Conservation (phyloP, 768 basidiomycete genomes). For the Podaxis sp. region DNA sequence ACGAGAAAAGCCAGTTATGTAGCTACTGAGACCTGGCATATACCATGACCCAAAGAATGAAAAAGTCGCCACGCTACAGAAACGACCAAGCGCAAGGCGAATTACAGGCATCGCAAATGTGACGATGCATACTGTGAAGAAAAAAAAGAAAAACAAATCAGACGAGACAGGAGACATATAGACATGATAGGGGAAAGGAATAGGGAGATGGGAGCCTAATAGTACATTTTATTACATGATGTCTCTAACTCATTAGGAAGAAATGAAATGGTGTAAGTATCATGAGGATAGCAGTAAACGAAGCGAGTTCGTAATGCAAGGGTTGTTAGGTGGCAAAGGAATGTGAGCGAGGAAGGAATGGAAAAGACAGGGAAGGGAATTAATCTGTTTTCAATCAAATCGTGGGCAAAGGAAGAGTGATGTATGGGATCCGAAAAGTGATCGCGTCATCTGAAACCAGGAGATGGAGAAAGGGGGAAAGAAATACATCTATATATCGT, state of each 20-base stretch:
- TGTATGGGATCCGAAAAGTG: not conserved
- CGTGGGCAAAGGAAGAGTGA: not conserved
- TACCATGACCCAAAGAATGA: not conserved
- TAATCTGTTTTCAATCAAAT: not conserved
- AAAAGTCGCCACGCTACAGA: not conserved
- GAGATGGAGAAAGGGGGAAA: not conserved
- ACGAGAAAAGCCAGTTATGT: not conserved
- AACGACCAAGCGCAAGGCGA: not conserved
- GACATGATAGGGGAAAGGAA: not conserved
- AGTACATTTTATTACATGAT: constrained; percentile 9
- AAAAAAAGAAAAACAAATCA: not conserved
- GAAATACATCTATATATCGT: not conserved
- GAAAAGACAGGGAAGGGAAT: not conserved
- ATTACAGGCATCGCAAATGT: constrained; percentile 5
- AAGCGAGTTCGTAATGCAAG: not conserved
- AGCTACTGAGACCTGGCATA: not conserved
- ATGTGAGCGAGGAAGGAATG: not conserved
- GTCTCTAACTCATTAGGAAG: not conserved
- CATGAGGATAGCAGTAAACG: not conserved
- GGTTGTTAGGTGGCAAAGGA: not conserved
- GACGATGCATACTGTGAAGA: not conserved
- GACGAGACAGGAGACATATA: not conserved
- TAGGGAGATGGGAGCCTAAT: not conserved
- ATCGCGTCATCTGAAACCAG: not conserved
- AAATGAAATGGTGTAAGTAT: not conserved